phyloP scores from a whole-genome alignment of 2,329 filamentous ascomycete genomes.

The Fusarium multiceps region DNA sequence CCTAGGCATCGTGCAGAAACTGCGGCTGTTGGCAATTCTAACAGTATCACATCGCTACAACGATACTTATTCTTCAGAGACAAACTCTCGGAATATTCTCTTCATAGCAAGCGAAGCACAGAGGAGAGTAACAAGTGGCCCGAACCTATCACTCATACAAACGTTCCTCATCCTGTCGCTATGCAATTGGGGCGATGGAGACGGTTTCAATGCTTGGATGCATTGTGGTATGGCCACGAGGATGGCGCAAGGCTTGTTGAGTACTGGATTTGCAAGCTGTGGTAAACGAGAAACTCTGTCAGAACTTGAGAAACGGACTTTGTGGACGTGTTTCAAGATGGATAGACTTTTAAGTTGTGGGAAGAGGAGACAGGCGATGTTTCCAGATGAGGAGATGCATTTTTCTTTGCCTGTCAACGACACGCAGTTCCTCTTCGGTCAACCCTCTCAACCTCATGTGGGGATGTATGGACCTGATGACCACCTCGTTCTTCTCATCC shows the following conservation, averaged over 20 bases:
- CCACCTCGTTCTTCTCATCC: conserved; percentile 29
- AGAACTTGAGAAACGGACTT: conserved; percentile 36
- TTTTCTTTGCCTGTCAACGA: conserved; percentile 35
- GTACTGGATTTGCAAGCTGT: conserved; percentile 32
- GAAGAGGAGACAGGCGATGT: conserved; percentile 40
- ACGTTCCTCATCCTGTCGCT: conserved; percentile 37
- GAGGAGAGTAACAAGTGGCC: conserved; percentile 23
- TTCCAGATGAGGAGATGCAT: conserved; percentile 29
- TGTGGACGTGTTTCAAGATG: conserved; percentile 44
- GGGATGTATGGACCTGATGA: conserved; percentile 21
- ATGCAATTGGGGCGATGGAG: conserved; percentile 43
- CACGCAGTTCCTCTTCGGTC: conserved; percentile 35
- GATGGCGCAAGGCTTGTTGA: conserved; percentile 43
- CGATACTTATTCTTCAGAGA: background rate
- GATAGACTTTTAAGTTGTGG: conserved; percentile 42
- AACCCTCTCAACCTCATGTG: background rate
- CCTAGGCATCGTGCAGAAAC: conserved; percentile 15
- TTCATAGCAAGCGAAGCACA: conserved; percentile 32
- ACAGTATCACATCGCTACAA: conserved; percentile 33
- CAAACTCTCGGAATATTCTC: background rate
- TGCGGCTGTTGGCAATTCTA: conserved; percentile 33
- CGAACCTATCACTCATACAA: conserved; percentile 35
- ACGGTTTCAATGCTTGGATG: conserved; percentile 47
- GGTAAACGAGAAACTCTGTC: conserved; percentile 28
- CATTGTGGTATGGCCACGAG: conserved; percentile 40